Percentiles rank a stretch among this genome's conserved stretches.
These are phyloP conservation scores for Cladosporium cucumerinum DNA, from an alignment of 2,329 filamentous ascomycete species.

Conservation along the genomic window DNA sequence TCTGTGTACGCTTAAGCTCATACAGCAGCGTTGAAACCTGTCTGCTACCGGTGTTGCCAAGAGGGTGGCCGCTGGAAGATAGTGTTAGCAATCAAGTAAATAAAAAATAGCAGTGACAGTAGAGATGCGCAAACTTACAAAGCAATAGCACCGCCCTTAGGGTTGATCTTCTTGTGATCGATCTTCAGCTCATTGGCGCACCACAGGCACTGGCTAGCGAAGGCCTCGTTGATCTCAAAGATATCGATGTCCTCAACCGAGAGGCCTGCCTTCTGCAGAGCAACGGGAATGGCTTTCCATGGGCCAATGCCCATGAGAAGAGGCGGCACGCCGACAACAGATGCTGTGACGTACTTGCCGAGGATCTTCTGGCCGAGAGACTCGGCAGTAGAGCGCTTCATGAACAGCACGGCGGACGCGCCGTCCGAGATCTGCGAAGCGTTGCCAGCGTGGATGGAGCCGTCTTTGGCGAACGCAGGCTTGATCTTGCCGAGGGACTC, in stretches of 20 bases:
- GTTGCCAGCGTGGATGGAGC: slow-evolving; percentile 93
- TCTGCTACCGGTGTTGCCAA: slow-evolving; percentile 89
- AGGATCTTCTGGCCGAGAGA: slow-evolving; percentile 82
- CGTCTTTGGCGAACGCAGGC: slow-evolving; percentile 85
- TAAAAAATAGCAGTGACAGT: background rate
- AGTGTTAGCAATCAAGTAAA: slow-evolving; percentile 71
- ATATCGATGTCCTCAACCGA: slow-evolving; percentile 89
- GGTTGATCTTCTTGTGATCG: slow-evolving; percentile 85
- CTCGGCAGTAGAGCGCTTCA: slow-evolving; percentile 90
- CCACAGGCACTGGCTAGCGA: slow-evolving; percentile 92
- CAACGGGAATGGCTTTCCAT: slow-evolving; percentile 92
- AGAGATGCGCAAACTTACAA: slow-evolving; percentile 46
- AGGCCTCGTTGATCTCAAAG: slow-evolving; percentile 99
- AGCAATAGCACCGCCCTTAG: slow-evolving; percentile 92
- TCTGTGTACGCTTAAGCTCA: slow-evolving; percentile 77
- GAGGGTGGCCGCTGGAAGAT: slow-evolving; percentile 62
- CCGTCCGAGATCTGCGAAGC: slow-evolving; percentile 94
- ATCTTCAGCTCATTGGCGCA: slow-evolving; percentile 85
- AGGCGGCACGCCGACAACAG: slow-evolving; percentile 83
- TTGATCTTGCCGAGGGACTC: slow-evolving; percentile 89
- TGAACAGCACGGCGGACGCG: slow-evolving; percentile 88
- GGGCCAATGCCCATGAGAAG: slow-evolving; percentile 95
- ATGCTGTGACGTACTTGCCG: slow-evolving; percentile 85
- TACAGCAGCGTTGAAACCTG: slow-evolving; percentile 91
- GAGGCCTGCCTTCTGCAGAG: slow-evolving; percentile 82